Conservation (phyloP, 2,329 filamentous ascomycete genomes). For the Trichoderma sp. region DNA sequence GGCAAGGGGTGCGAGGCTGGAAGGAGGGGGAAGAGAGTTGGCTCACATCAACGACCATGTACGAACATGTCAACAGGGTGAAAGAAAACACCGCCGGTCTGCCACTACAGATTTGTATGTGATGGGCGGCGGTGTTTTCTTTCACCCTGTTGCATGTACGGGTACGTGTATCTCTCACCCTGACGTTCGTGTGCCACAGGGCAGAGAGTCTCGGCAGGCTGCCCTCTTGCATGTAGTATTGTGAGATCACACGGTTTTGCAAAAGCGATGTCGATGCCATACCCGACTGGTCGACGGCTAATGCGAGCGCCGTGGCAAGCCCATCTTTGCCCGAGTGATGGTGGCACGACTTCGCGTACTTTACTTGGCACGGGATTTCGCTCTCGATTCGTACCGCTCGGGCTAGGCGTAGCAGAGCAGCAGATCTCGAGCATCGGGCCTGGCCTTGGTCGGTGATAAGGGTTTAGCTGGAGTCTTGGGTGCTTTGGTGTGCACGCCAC, state of each 20-base stretch:
- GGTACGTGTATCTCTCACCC: neutral
- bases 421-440: constrained; percentile 1
- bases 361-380: neutral
- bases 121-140: no score
- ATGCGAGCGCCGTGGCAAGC: neutral
- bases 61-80: no score
- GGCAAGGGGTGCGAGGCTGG: constrained; percentile 20
- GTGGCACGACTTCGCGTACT: constrained; percentile 4
- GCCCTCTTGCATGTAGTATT: neutral
- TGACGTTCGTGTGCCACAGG: neutral
- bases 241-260: neutral
- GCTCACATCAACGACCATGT: neutral
- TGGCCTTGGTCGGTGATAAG: constrained; percentile 27
- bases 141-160: no score
- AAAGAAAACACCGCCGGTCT: no score
- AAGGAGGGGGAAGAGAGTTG: constrained; percentile 1
- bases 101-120: no score
- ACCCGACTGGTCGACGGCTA: constrained; percentile 12
- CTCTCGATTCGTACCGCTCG: constrained; percentile 8
- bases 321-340: neutral
- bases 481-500: constrained; percentile 28
- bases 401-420: constrained; percentile 12
- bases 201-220: constrained; percentile 12
- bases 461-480: constrained; percentile 17
- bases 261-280: neutral